Evolutionary conservation across 1,139 yeast genomes (phyloP).

Genomic region (Suhomyces anneliseae): DNA sequence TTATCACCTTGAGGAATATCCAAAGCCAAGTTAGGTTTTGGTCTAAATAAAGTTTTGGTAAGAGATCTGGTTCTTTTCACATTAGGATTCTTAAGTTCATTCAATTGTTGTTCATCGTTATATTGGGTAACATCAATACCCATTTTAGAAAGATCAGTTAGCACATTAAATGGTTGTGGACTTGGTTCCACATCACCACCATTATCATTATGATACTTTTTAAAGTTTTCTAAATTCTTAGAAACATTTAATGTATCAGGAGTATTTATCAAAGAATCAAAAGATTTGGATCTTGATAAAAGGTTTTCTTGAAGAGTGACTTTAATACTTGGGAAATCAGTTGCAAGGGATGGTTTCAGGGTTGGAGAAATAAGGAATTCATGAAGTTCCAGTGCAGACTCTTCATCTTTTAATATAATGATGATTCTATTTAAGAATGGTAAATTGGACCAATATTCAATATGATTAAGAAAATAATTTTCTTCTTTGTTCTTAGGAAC

Average conservation of each 20-base stretch:
- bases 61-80: conserved; percentile 25
- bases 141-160: conserved; percentile 29
- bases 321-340: conserved; percentile 24
- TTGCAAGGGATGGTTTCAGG: conserved; percentile 10
- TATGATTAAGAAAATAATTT: conserved; percentile 28
- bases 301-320: conserved; percentile 46
- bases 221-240: conserved; percentile 28
- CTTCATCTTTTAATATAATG: conserved; percentile 37
- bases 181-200: conserved; percentile 31
- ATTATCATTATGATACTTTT: conserved; percentile 19
- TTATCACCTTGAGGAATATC: conserved; percentile 16
- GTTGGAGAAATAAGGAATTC: conserved; percentile 19
- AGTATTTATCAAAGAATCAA: conserved; percentile 25
- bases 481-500: conserved; percentile 14
- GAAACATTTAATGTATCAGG: conserved; percentile 20
- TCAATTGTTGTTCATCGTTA: conserved; percentile 25
- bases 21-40: conserved; percentile 27
- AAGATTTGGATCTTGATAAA: conserved; percentile 39
- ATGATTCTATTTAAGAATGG: conserved; percentile 45
- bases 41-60: conserved; percentile 38
- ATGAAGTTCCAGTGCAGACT: conserved; percentile 29
- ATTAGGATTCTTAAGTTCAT: conserved; percentile 19
- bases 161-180: conserved; percentile 35
- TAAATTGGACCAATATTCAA: conserved; percentile 47
- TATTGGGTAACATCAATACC: conserved; percentile 31